Percentiles rank a stretch among this genome's conserved stretches.
phyloP scores from a whole-genome alignment of 441 rosid genomes.

The Erodium trifolium region DNA sequence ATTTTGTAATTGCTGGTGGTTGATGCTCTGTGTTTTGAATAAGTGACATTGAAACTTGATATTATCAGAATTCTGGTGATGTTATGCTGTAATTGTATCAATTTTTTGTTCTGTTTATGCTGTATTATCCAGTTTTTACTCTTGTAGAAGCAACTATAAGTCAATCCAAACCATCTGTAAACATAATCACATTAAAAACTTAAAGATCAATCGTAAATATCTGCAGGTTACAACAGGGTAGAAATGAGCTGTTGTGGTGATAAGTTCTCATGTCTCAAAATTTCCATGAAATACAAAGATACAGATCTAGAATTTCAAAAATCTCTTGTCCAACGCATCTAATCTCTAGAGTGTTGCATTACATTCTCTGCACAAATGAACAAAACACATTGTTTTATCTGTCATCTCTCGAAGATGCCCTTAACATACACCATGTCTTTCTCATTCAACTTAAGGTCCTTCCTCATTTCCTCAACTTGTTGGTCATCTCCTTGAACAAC shows the following conservation, averaged over 20 bases:
- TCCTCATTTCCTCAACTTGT: constrained; percentile 78
- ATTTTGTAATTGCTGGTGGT: not conserved
- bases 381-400: constrained; percentile 1
- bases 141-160: too few species aligned
- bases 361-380: not conserved
- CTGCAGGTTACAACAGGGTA: too few species aligned
- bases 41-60: not conserved
- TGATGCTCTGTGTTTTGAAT: not conserved
- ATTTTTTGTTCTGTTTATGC: not conserved
- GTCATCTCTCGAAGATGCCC: constrained; percentile 71
- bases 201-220: too few species aligned
- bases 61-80: not conserved
- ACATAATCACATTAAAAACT: too few species aligned
- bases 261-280: not conserved
- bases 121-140: too few species aligned
- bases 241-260: too few species aligned
- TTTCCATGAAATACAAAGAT: not conserved
- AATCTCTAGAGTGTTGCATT: not conserved
- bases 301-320: not conserved
- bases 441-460: constrained; percentile 66
- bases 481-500: constrained; percentile 89
- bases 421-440: constrained; percentile 92
- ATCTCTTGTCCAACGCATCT: not conserved
- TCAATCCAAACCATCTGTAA: too few species aligned
- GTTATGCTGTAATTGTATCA: not conserved